Conservation (phyloP, 1,284 basidiomycete genomes). For the Microbotryum violaceum region DNA sequence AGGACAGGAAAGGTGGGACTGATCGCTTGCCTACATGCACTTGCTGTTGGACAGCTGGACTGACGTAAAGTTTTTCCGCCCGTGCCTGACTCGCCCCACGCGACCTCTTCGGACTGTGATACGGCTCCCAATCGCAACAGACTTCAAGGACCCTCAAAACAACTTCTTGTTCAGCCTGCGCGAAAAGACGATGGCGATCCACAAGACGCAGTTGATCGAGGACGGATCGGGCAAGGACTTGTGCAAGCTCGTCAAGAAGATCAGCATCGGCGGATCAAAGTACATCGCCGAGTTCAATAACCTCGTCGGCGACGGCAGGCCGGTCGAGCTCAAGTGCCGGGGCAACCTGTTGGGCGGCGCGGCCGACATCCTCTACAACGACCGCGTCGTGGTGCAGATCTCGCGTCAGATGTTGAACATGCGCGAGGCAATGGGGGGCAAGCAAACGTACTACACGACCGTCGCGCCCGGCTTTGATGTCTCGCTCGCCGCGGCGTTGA, state of each 20-base stretch:
- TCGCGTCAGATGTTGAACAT: slow-evolving; percentile 36
- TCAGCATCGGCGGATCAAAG: slow-evolving; percentile 36
- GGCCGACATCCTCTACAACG: slow-evolving; percentile 7
- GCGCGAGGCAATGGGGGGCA: slow-evolving; percentile 36
- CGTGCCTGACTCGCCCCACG: too few species aligned
- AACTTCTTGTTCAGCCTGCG: slow-evolving; percentile 37
- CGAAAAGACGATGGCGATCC: slow-evolving; percentile 37
- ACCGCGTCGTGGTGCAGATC: slow-evolving; percentile 38
- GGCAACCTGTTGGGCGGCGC: slow-evolving; percentile 15
- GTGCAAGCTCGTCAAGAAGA: slow-evolving; percentile 37
- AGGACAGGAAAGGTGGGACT: slow-evolving; percentile 39
- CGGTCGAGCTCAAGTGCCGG: slow-evolving; percentile 33
- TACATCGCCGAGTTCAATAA: slow-evolving; percentile 39
- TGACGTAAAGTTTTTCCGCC: too few species aligned
- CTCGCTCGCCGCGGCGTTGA: slow-evolving; percentile 43
- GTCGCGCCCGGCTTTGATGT: slow-evolving; percentile 45
- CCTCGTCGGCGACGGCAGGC: slow-evolving; percentile 27
- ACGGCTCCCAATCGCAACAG: slow-evolving; percentile 16
- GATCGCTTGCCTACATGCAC: background rate
- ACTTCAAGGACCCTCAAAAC: slow-evolving; percentile 38
- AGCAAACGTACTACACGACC: slow-evolving; percentile 36
- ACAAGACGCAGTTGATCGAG: slow-evolving; percentile 36
- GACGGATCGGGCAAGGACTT: slow-evolving; percentile 35
- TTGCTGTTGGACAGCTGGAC: background rate
- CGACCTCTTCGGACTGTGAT: too few species aligned